Percentiles rank a stretch among this genome's conserved stretches.
phyloP scores from a whole-genome alignment of 176 grass and related monocot species.

The Rhynchospora breviuscula region DNA sequence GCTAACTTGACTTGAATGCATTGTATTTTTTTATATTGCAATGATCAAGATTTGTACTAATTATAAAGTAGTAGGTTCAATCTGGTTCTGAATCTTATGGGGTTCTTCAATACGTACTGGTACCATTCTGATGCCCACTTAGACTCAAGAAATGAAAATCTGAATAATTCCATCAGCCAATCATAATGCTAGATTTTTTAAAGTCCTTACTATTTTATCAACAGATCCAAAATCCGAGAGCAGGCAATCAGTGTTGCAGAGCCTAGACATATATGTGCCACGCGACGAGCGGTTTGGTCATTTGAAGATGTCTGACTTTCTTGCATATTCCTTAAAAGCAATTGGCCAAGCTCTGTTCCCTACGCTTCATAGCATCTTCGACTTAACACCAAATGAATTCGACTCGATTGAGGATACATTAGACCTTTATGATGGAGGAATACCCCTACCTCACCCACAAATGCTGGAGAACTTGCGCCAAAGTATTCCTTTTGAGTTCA shows the following conservation, averaged over 20 bases:
- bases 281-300: slow-evolving; percentile 74
- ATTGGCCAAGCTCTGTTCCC: slow-evolving; percentile 51
- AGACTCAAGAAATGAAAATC: background rate
- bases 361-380: slow-evolving; percentile 24
- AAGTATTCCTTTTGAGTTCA: slow-evolving; percentile 42
- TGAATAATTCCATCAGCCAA: background rate
- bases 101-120: background rate
- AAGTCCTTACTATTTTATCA: background rate
- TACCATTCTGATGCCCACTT: background rate
- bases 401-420: slow-evolving; percentile 74
- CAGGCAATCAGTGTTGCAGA: slow-evolving; percentile 30
- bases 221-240: slow-evolving; percentile 69
- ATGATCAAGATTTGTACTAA: background rate
- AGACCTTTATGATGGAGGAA: slow-evolving; percentile 51
- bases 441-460: slow-evolving; percentile 29
- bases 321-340: slow-evolving; percentile 57
- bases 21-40: background rate
- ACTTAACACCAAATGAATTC: slow-evolving; percentile 46
- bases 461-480: slow-evolving; percentile 37
- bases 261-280: slow-evolving; percentile 58
- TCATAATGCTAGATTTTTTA: background rate
- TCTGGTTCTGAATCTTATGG: background rate
- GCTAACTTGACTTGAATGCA: background rate
- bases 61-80: background rate
- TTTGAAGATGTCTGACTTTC: slow-evolving; percentile 77